Conservation (phyloP, 805 yeast species). For the Candida verbasci region DNA sequence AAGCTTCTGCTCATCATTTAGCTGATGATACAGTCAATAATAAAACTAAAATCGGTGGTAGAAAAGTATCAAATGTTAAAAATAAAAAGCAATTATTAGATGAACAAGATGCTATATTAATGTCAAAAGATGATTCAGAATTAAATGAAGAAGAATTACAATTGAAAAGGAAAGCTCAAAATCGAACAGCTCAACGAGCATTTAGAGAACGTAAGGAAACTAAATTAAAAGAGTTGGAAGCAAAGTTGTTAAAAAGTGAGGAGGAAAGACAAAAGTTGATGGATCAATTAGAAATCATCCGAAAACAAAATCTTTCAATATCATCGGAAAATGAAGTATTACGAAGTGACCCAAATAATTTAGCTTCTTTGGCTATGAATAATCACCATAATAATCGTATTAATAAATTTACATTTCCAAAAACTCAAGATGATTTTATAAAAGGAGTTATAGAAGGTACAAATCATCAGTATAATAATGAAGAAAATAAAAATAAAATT, state of each 20-base stretch:
- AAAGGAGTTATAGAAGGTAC: conserved; percentile 22
- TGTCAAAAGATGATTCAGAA: conserved; percentile 34
- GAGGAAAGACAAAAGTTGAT: conserved; percentile 43
- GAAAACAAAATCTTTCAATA: conserved; percentile 52
- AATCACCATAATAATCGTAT: neutral
- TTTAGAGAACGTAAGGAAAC: conserved; percentile 79
- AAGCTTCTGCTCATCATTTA: conserved; percentile 1
- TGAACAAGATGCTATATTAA: conserved; percentile 33
- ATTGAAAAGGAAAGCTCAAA: conserved; percentile 67
- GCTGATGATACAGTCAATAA: neutral
- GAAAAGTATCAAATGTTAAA: conserved; percentile 7
- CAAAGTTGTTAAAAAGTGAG: conserved; percentile 55
- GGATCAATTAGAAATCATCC: conserved; percentile 47
- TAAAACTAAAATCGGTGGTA: neutral
- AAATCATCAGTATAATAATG: conserved; percentile 18
- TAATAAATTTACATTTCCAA: conserved; percentile 30
- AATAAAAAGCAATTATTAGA: conserved; percentile 25
- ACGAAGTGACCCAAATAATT: conserved; percentile 13
- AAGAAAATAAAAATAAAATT: conserved; percentile 22
- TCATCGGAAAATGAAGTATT: conserved; percentile 60
- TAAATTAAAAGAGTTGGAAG: conserved; percentile 62
- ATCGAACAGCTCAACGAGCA: conserved; percentile 85
- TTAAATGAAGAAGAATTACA: conserved; percentile 40
- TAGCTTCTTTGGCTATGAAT: neutral
- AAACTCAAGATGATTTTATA: conserved; percentile 30